These are phyloP conservation scores for Taphrina communis DNA, from an alignment of 1,139 yeast genomes.

Conservation along the genomic window DNA sequence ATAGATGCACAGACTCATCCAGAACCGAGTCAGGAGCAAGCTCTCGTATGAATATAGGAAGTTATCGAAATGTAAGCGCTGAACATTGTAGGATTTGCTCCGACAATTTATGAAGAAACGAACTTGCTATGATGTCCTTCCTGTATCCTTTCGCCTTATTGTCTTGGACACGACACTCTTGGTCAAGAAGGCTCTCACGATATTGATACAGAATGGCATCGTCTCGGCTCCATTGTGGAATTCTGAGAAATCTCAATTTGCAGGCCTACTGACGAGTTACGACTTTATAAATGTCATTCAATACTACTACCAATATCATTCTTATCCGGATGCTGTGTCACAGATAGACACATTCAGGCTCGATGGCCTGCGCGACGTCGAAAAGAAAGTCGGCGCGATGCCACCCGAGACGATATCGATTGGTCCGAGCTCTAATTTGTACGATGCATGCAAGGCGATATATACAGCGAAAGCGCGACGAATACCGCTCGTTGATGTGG, in stretches of 20 bases:
- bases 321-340: slow-evolving; percentile 79
- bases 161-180: slow-evolving; percentile 90
- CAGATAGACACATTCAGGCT: slow-evolving; percentile 84
- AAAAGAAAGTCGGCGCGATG: slow-evolving; percentile 83
- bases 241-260: slow-evolving; percentile 83
- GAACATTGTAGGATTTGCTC: slow-evolving; percentile 1
- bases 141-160: slow-evolving; percentile 90
- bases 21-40: slow-evolving; percentile 16
- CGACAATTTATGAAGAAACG: slow-evolving; percentile 74
- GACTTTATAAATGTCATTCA: slow-evolving; percentile 96
- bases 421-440: slow-evolving; percentile 87
- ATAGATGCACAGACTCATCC: slow-evolving; percentile 21
- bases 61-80: not conserved
- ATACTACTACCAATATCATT: slow-evolving; percentile 76
- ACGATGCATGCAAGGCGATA: slow-evolving; percentile 95
- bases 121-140: slow-evolving; percentile 94
- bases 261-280: slow-evolving; percentile 88
- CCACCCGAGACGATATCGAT: slow-evolving; percentile 87
- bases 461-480: slow-evolving; percentile 86
- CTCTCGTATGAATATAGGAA: not conserved
- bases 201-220: slow-evolving; percentile 83
- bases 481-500: slow-evolving; percentile 92
- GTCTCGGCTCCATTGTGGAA: slow-evolving; percentile 98
- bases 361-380: slow-evolving; percentile 76
- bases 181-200: slow-evolving; percentile 89